Evolutionary conservation across 1,139 yeast genomes (phyloP), one percentile per base, ranked within the genome.

Genomic region (Zygoascus hellenicus): DNA sequence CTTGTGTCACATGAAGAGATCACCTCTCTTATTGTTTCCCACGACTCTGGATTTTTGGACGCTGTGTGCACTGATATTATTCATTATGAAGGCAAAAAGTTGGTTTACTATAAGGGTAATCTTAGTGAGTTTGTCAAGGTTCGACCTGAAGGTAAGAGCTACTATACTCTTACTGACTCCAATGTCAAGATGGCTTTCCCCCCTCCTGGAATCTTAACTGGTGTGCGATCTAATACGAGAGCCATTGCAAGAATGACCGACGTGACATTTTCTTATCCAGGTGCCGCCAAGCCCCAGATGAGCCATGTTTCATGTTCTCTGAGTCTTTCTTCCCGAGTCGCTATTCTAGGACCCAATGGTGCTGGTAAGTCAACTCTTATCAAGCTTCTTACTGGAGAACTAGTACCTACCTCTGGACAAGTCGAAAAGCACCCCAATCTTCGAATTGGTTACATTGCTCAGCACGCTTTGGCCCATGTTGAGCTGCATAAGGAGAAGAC

Each of bases 401-500:
- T 88, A 53, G 77, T 86, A 47, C 97, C 98, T 28, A 76, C 80
- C 56, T 77, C 71, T 54, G 98, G 98, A 61, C 82, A 80, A 54
- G 97, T 92, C 51, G 97, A 92, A 71, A 92, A 92, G 70, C 98
- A 92, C 71, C 97, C 97, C 54, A 92, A 92, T 69, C 77, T 92
- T 71, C 90, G 98, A 76, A 88, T 92, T 62, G 98, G 97, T 54
- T 92, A 92, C 71, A 92, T 92, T 74, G 97, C 97, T 17, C 98
- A 92, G 74, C 97, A 92, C 61, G 97, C 98, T 28, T 77, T 92
- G 63, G 96, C 89, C 69, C 97, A 92, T 64, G 97, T 92, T 52
- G 95, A 92, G 67, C 84, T 84, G 69, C 98, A 92, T 71, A 88
- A 90, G 69, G 98, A 92, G 67, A 89, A 89, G 73, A 92, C 97